A percentile compares a stretch with the other conserved stretches of the same genome.
phyloP scores from a whole-genome alignment of 192 early-diverging fungal genomes.

The Coemansia sp. region DNA sequence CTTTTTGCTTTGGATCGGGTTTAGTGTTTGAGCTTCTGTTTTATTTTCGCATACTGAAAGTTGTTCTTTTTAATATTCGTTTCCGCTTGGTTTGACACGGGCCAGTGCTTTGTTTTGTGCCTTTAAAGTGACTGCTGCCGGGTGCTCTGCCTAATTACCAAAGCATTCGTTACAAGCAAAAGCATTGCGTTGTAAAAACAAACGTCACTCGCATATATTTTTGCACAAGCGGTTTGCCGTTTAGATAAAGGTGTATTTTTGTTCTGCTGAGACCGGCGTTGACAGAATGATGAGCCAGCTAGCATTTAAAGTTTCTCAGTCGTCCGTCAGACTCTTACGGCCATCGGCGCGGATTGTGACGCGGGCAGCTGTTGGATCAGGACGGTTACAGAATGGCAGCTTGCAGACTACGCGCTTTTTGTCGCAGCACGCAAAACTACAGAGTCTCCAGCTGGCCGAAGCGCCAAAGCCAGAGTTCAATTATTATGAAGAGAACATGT shows the following conservation, averaged over 20 bases:
- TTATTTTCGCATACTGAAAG: neutral
- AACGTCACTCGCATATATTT: neutral
- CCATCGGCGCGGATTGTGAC: constrained; percentile 5
- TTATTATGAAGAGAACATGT: constrained; percentile 15
- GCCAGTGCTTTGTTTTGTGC: neutral
- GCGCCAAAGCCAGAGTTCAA: constrained; percentile 4
- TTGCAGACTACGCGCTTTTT: constrained; percentile 9
- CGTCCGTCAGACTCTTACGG: constrained; percentile 7
- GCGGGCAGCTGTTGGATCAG: neutral
- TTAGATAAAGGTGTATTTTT: too few species aligned
- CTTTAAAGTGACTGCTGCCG: too few species aligned
- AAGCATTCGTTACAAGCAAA: neutral
- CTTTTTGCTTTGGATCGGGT: neutral
- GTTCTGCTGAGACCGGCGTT: too few species aligned
- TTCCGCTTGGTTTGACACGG: neutral
- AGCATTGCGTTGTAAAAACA: neutral
- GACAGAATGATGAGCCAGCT: constrained; percentile 39
- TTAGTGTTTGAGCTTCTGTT: neutral
- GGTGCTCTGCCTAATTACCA: neutral
- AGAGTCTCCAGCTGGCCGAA: constrained; percentile 14
- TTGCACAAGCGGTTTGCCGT: too few species aligned
- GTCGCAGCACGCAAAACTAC: constrained; percentile 17
- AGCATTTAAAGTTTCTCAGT: constrained; percentile 17
- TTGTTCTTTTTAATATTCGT: neutral
- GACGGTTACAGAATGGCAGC: neutral